A percentile compares a stretch with the other conserved stretches of the same genome.
These are phyloP conservation scores for Globisporangium paddicum DNA, from an alignment of 352 stramenopile genomes.

Conservation along the genomic window DNA sequence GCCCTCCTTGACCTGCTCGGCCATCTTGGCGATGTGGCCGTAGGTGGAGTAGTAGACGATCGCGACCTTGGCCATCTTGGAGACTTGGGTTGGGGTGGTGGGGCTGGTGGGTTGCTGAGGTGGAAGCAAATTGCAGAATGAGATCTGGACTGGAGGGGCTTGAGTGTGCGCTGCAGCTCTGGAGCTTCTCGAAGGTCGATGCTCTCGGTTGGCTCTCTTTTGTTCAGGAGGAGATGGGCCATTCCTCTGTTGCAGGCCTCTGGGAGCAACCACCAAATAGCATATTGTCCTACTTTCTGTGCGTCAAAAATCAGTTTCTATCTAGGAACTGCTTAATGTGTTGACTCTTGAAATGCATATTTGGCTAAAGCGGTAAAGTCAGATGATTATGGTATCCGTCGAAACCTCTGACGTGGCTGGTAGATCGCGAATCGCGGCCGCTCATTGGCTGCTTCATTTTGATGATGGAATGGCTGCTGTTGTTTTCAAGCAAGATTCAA, in stretches of 20 bases:
- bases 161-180: too few species aligned
- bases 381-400: neutral
- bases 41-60: constrained; percentile 89
- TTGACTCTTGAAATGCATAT: neutral
- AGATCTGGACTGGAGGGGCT: neutral
- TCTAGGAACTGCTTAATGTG: neutral
- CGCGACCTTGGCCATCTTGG: constrained; percentile 58
- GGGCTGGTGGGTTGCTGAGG: neutral
- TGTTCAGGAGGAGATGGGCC: neutral
- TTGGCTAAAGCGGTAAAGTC: neutral
- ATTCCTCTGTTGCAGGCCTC: neutral
- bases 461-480: neutral
- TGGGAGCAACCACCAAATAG: too few species aligned
- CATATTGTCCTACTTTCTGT: too few species aligned
- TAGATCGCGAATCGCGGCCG: neutral
- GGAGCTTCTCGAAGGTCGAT: neutral
- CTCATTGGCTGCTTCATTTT: neutral
- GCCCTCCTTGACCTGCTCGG: constrained; percentile 67
- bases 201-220: neutral
- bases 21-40: constrained; percentile 78
- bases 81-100: neutral
- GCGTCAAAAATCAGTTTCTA: neutral
- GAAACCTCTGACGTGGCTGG: constrained; percentile 1
- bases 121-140: constrained; percentile 8
- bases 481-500: neutral